Percentiles rank a stretch among this genome's conserved stretches.
Evolutionary conservation across 1,284 basidiomycete genomes (phyloP).

Genomic region (Naganishia sp.): DNA sequence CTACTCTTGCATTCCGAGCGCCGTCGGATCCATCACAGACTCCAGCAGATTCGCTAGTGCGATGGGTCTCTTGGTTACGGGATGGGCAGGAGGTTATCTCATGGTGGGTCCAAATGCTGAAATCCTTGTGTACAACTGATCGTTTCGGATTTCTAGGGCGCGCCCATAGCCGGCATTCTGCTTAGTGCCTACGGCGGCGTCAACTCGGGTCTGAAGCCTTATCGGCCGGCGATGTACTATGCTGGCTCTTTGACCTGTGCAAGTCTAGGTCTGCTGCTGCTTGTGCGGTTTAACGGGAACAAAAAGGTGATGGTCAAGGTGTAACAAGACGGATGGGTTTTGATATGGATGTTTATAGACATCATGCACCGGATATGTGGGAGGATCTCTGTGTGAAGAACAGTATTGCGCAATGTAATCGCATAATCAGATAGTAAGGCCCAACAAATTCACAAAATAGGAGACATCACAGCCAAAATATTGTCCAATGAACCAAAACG

Average conservation of each 20-base stretch:
- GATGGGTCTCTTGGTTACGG: conserved; percentile 41
- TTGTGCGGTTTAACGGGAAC: conserved; percentile 26
- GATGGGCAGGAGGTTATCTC: conserved; percentile 40
- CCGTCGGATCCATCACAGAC: conserved; percentile 36
- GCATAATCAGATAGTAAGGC: too few species aligned
- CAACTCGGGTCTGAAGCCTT: conserved; percentile 35
- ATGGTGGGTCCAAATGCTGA: conserved; percentile 20
- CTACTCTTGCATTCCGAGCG: conserved; percentile 42
- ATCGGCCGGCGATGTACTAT: conserved; percentile 42
- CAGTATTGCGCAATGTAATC: too few species aligned
- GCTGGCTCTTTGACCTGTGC: conserved; percentile 38
- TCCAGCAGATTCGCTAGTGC: conserved; percentile 36
- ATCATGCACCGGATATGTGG: too few species aligned
- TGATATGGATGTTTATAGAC: neutral
- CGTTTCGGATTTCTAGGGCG: conserved; percentile 28
- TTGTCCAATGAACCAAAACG: too few species aligned
- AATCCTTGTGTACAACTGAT: neutral
- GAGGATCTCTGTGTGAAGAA: too few species aligned
- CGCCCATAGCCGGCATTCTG: conserved; percentile 41
- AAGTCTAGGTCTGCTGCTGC: conserved; percentile 19
- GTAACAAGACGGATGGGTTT: neutral
- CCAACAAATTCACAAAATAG: too few species aligned
- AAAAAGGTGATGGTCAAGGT: conserved; percentile 15
- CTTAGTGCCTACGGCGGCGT: conserved; percentile 36
- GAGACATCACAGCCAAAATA: too few species aligned